Percentiles rank a stretch among this genome's conserved stretches.
These are phyloP conservation scores for Sungouiella blattae DNA, from an alignment of 805 yeast species.

Conservation along the genomic window DNA sequence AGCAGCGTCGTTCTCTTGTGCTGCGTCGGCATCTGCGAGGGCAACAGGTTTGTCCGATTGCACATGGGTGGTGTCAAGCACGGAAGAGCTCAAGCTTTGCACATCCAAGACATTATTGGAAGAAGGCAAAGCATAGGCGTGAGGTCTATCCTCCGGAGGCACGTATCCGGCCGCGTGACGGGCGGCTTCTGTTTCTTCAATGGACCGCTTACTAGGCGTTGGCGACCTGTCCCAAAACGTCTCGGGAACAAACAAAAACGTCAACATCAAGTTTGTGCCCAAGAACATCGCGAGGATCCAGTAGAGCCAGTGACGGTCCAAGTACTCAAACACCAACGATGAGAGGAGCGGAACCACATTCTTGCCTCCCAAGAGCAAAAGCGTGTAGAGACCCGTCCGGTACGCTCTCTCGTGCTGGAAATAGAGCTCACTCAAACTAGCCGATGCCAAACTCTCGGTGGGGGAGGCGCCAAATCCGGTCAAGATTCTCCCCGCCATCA, in stretches of 20 bases:
- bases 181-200: constrained; percentile 47
- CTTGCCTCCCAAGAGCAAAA: constrained; percentile 59
- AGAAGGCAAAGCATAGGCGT: constrained; percentile 26
- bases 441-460: constrained; percentile 56
- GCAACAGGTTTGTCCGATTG: constrained; percentile 1
- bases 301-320: constrained; percentile 58
- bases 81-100: constrained; percentile 16
- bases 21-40: constrained; percentile 1
- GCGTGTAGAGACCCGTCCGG: constrained; percentile 54
- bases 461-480: constrained; percentile 62
- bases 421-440: constrained; percentile 60
- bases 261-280: constrained; percentile 42
- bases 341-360: constrained; percentile 56
- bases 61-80: constrained; percentile 3
- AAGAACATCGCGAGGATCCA: constrained; percentile 55
- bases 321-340: constrained; percentile 46
- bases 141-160: constrained; percentile 26
- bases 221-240: constrained; percentile 62
- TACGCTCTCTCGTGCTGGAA: constrained; percentile 62
- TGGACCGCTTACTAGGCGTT: constrained; percentile 44
- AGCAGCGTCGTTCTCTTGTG: neutral
- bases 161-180: constrained; percentile 25
- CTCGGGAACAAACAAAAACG: constrained; percentile 58
- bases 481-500: constrained; percentile 56
- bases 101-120: constrained; percentile 9